Conservation (phyloP, 2,329 filamentous ascomycete genomes). For the Aspergillus pseudoterreus region DNA sequence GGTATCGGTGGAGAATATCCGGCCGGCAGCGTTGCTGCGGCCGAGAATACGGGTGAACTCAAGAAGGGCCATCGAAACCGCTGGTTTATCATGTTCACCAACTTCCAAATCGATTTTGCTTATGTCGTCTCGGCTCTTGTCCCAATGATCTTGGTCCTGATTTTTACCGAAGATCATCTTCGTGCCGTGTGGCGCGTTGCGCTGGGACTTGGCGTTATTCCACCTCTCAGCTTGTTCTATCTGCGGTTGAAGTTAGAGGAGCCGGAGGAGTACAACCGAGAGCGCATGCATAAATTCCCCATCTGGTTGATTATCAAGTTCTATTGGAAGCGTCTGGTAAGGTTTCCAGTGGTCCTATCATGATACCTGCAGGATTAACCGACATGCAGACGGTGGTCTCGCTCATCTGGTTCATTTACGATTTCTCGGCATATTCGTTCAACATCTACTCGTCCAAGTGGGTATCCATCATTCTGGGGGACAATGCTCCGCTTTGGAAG, state of each 20-base stretch:
- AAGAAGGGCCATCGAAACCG: conserved; percentile 77
- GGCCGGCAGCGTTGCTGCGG: conserved; percentile 71
- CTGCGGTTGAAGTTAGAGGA: conserved; percentile 71
- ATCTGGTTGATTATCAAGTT: conserved; percentile 54
- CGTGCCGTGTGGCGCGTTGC: conserved; percentile 77
- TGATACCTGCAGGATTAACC: conserved; percentile 5
- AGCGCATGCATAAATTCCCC: conserved; percentile 64
- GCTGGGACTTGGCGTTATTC: conserved; percentile 74
- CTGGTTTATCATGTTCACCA: conserved; percentile 90
- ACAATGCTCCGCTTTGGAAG: conserved; percentile 63
- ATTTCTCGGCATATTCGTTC: conserved; percentile 83
- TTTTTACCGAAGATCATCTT: conserved; percentile 60
- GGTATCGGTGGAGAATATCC: conserved; percentile 66
- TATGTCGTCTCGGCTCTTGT: conserved; percentile 79
- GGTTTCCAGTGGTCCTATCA: neutral
- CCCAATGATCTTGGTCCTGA: conserved; percentile 62
- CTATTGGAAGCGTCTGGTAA: conserved; percentile 68
- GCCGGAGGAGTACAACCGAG: conserved; percentile 69
- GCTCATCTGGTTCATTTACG: conserved; percentile 81
- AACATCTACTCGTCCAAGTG: conserved; percentile 73
- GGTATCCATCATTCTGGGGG: conserved; percentile 58
- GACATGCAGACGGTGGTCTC: conserved; percentile 54
- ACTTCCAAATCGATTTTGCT: conserved; percentile 79
- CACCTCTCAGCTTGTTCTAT: conserved; percentile 67
- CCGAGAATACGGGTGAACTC: conserved; percentile 79